Evolutionary conservation across 192 early-diverging fungal species (phyloP).

Genomic region (Podila epicladia): DNA sequence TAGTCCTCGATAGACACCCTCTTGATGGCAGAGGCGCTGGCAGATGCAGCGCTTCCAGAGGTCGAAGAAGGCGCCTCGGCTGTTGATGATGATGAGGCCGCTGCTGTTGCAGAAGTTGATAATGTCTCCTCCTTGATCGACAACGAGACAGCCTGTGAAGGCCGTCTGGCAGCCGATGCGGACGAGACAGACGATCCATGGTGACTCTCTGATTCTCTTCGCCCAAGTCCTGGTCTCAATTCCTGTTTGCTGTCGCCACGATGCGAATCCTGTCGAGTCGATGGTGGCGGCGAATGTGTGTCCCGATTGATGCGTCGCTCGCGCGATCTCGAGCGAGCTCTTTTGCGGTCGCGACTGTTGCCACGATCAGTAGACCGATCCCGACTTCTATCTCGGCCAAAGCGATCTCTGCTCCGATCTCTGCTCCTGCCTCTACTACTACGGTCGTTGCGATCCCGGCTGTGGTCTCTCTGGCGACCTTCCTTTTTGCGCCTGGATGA

Average conservation of each 20-base stretch:
- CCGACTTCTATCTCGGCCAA: slow-evolving; percentile 29
- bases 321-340: slow-evolving; percentile 27
- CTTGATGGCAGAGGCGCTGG: slow-evolving; percentile 9
- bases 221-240: background rate
- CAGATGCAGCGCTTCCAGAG: background rate
- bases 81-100: background rate
- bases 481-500: slow-evolving; percentile 28
- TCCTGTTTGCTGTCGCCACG: background rate
- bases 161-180: background rate
- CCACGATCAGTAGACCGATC: slow-evolving; percentile 21
- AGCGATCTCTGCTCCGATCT: slow-evolving; percentile 38
- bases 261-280: background rate
- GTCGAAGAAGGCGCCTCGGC: slow-evolving; percentile 1
- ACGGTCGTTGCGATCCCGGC: slow-evolving; percentile 36
- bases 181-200: background rate
- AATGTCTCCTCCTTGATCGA: background rate
- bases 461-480: slow-evolving; percentile 25
- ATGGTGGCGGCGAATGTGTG: background rate
- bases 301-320: slow-evolving; percentile 13
- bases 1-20: slow-evolving; percentile 48
- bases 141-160: background rate
- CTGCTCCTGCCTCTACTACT: slow-evolving; percentile 23
- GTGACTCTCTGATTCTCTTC: background rate
- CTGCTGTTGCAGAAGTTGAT: background rate
- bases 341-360: slow-evolving; percentile 31